A percentile compares a stretch with the other conserved stretches of the same genome.
These are phyloP conservation scores for Cryptococcus sp. DNA, from an alignment of 1,284 basidiomycete species.

Conservation along the genomic window DNA sequence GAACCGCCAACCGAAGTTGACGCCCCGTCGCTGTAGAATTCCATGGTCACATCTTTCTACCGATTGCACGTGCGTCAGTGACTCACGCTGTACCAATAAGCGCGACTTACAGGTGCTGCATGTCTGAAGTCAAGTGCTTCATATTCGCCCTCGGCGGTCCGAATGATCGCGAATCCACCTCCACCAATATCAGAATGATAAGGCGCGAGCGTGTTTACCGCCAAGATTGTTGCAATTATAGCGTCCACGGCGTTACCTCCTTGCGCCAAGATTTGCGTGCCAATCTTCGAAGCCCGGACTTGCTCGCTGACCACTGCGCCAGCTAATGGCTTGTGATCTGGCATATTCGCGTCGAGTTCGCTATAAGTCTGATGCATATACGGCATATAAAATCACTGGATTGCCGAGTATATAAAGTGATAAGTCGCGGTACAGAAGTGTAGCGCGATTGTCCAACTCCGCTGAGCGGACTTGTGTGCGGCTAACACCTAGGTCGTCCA, in stretches of 20 bases:
- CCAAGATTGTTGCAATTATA: slow-evolving; percentile 50
- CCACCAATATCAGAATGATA: slow-evolving; percentile 56
- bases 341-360: too few relatives aligned
- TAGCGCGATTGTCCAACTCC: too few relatives aligned
- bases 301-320: slow-evolving; percentile 25
- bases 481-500: too few relatives aligned
- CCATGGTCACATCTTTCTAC: slow-evolving; percentile 21
- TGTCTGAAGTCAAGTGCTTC: slow-evolving; percentile 38
- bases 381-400: too few relatives aligned
- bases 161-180: slow-evolving; percentile 40
- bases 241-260: slow-evolving; percentile 39
- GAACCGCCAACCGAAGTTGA: slow-evolving; percentile 28
- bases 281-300: slow-evolving; percentile 22
- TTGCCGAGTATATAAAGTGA: too few relatives aligned
- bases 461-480: too few relatives aligned
- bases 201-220: slow-evolving; percentile 56
- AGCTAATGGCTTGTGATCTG: neutral
- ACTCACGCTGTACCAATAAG: too few relatives aligned
- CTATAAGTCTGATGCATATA: too few relatives aligned
- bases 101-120: slow-evolving; percentile 32
- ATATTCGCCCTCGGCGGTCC: slow-evolving; percentile 15
- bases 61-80: neutral
- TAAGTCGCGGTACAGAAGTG: too few relatives aligned
- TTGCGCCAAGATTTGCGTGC: slow-evolving; percentile 17
- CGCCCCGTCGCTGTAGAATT: slow-evolving; percentile 21